phyloP scores from a whole-genome alignment of 2,329 filamentous ascomycete species.

The Pezicula neosporulosa region DNA sequence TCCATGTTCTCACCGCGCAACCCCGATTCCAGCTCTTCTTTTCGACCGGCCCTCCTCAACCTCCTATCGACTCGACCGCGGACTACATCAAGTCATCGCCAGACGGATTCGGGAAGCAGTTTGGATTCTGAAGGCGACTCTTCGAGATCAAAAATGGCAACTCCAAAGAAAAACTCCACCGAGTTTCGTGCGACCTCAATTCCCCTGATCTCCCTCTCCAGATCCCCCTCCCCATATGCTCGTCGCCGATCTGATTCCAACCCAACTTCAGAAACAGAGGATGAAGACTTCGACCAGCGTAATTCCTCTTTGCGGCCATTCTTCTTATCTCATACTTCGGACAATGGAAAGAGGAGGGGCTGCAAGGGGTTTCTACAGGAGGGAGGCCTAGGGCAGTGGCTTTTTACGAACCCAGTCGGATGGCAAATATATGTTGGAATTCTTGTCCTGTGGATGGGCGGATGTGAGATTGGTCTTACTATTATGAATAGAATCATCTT shows the following conservation, averaged over 20 bases:
- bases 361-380: constrained; percentile 32
- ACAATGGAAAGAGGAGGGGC: constrained; percentile 19
- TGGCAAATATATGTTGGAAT: constrained; percentile 45
- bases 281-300: constrained; percentile 36
- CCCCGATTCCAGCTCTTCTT: constrained; percentile 27
- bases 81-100: constrained; percentile 18
- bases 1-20: constrained; percentile 26
- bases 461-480: constrained; percentile 41
- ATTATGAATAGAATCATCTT: constrained; percentile 49
- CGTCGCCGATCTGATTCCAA: constrained; percentile 36
- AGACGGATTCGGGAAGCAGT: constrained; percentile 21
- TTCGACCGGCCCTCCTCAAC: constrained; percentile 34
- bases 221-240: constrained; percentile 41
- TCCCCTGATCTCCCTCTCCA: constrained; percentile 41
- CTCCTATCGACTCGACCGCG: constrained; percentile 23
- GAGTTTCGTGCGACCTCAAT: constrained; percentile 33
- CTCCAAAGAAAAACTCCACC: constrained; percentile 16
- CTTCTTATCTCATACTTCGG: constrained; percentile 20
- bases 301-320: constrained; percentile 31
- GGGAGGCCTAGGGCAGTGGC: constrained; percentile 43
- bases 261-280: constrained; percentile 39
- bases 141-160: constrained; percentile 19
- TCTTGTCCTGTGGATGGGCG: constrained; percentile 43
- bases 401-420: constrained; percentile 42
- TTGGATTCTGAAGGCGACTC: constrained; percentile 20